Conservation (phyloP, 495 filamentous ascomycete genomes). For the Neurospora sp. region DNA sequence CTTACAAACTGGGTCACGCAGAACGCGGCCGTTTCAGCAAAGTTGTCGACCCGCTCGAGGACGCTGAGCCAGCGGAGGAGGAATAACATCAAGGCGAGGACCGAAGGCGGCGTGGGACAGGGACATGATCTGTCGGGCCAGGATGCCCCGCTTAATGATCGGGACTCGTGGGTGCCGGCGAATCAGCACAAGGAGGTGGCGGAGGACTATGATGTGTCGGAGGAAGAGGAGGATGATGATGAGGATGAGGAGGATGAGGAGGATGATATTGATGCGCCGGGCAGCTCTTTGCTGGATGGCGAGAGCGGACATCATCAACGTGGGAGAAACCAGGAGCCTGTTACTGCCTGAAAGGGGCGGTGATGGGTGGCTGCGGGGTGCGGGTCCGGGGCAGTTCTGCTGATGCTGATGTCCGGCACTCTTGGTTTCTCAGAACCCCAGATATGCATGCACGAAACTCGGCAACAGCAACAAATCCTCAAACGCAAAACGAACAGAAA, state of each 20-base stretch:
- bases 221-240: conserved; percentile 42
- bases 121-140: conserved; percentile 64
- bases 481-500: background rate
- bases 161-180: conserved; percentile 85
- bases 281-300: conserved; percentile 28
- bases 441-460: background rate
- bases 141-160: conserved; percentile 71
- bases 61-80: conserved; percentile 78
- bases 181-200: conserved; percentile 52
- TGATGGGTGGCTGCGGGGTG: background rate
- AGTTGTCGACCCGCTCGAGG: conserved; percentile 73
- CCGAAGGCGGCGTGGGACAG: conserved; percentile 40
- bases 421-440: no score
- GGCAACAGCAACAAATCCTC: background rate
- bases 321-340: conserved; percentile 29
- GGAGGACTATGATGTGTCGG: conserved; percentile 55
- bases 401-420: no score
- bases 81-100: conserved; percentile 52
- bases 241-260: conserved; percentile 47
- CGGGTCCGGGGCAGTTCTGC: no score
- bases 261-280: conserved; percentile 35
- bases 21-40: conserved; percentile 77
- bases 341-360: conserved; percentile 14
- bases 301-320: conserved; percentile 23
- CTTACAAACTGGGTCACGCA: conserved; percentile 92